Evolutionary conservation across 2,329 filamentous ascomycete species (phyloP).

Genomic region (Pseudogymnoascus sp.): DNA sequence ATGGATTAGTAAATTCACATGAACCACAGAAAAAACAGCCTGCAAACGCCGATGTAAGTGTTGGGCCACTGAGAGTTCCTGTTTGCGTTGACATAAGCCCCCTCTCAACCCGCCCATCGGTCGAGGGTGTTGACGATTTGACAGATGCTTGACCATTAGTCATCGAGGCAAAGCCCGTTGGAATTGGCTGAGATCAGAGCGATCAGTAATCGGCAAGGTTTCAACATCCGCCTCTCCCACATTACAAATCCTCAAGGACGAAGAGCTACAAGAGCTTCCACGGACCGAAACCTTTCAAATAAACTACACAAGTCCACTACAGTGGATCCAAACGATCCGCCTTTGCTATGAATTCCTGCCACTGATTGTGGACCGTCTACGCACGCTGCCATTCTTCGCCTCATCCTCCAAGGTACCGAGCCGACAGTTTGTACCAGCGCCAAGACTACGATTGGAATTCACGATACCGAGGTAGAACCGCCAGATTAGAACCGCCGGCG

Average conservation of each 20-base stretch:
- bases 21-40: background rate
- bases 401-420: constrained; percentile 2
- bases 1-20: background rate
- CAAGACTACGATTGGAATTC: background rate
- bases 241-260: background rate
- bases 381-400: background rate
- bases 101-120: background rate
- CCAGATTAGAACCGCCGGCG: background rate
- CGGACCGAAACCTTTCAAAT: background rate
- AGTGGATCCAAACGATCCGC: background rate
- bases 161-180: background rate
- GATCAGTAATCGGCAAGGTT: constrained; percentile 3
- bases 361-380: background rate
- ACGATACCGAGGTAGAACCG: background rate
- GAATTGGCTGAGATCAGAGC: background rate
- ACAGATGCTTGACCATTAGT: background rate
- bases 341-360: background rate
- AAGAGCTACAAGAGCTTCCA: background rate
- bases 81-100: background rate
- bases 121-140: background rate
- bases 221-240: background rate
- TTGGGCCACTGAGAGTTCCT: background rate
- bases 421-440: background rate
- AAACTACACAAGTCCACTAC: background rate
- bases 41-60: background rate